Conservation (phyloP, 257 asterid genomes). For the Mitragyna speciosa region DNA sequence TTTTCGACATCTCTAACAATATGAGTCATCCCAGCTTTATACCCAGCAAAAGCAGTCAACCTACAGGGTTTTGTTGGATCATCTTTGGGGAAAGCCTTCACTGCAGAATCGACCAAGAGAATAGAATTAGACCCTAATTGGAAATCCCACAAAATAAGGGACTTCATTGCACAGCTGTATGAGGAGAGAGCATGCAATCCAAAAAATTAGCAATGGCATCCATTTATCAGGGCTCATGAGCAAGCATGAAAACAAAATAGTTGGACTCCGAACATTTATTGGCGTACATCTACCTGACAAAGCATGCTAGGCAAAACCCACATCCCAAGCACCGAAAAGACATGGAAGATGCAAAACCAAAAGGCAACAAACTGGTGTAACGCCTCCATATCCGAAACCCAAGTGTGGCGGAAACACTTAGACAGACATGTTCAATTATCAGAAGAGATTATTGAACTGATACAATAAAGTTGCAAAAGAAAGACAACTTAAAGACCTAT, state of each 20-base stretch:
- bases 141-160: not conserved
- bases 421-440: not conserved
- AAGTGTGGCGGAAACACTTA: not conserved
- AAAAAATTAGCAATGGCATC: not conserved
- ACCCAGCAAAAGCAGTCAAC: constrained; percentile 82
- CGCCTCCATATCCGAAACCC: not conserved
- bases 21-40: constrained; percentile 99
- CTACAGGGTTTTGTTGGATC: constrained; percentile 71
- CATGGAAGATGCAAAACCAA: not conserved
- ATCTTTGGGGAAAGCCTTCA: constrained; percentile 91
- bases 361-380: not conserved
- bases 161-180: not conserved
- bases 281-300: not conserved
- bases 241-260: not conserved
- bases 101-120: constrained; percentile 39
- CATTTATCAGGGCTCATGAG: not conserved
- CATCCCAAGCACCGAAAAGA: not conserved
- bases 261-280: not conserved
- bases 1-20: constrained; percentile 89
- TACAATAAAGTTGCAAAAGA: not conserved
- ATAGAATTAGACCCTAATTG: not conserved
- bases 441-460: not conserved
- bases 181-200: not conserved
- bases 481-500: not conserved
- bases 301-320: not conserved